Conservation (phyloP, 805 yeast species). For the Alloascoidea africana region DNA sequence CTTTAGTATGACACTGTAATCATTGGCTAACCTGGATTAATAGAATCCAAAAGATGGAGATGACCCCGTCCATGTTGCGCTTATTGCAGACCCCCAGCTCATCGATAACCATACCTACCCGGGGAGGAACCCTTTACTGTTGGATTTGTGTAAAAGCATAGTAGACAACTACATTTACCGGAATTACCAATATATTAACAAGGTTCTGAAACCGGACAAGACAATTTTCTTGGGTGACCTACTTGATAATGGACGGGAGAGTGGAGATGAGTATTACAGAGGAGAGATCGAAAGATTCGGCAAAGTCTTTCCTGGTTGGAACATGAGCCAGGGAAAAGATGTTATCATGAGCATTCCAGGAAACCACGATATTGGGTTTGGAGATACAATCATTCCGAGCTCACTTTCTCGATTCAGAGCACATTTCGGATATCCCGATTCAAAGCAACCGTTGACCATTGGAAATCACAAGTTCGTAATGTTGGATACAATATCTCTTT, state of each 20-base stretch:
- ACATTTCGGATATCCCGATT: constrained; percentile 43
- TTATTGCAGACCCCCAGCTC: constrained; percentile 71
- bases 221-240: constrained; percentile 61
- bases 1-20: no score
- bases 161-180: constrained; percentile 55
- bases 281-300: constrained; percentile 46
- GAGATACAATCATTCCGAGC: constrained; percentile 35
- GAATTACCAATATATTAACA: constrained; percentile 38
- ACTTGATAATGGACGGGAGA: constrained; percentile 63
- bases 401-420: constrained; percentile 38
- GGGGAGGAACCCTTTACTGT: constrained; percentile 22
- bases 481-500: constrained; percentile 56
- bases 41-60: not conserved
- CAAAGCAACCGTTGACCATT: constrained; percentile 21
- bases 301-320: constrained; percentile 35
- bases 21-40: no score
- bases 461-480: constrained; percentile 49
- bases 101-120: constrained; percentile 68
- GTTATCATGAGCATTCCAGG: constrained; percentile 34
- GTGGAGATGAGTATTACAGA: constrained; percentile 44
- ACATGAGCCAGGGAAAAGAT: constrained; percentile 16
- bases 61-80: constrained; percentile 15
- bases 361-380: constrained; percentile 77
- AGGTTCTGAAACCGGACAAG: constrained; percentile 42
- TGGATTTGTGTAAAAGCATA: constrained; percentile 29